Evolutionary conservation across 2,329 filamentous ascomycete species (phyloP).

Genomic region (Claviceps fusiformis): DNA sequence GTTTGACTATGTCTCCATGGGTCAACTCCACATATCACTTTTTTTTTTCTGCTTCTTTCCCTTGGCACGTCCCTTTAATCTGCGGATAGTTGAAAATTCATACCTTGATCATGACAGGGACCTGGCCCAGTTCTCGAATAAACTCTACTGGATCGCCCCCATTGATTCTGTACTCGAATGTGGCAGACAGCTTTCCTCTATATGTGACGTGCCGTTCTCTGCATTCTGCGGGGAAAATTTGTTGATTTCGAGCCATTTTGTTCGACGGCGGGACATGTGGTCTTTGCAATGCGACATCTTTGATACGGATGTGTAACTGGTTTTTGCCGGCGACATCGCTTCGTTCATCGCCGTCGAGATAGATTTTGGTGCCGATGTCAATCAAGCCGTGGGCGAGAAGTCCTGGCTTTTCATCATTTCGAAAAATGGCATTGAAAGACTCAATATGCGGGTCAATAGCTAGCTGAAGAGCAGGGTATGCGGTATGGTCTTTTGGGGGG

Average conservation of each 20-base stretch:
- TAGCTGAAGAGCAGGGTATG: slow-evolving; percentile 73
- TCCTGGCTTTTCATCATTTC: slow-evolving; percentile 44
- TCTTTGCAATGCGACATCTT: slow-evolving; percentile 71
- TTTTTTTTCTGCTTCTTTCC: not conserved
- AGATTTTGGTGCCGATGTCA: slow-evolving; percentile 83
- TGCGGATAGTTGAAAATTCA: slow-evolving; percentile 11
- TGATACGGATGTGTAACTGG: slow-evolving; percentile 62
- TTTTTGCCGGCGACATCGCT: slow-evolving; percentile 51
- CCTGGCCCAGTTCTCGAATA: slow-evolving; percentile 69
- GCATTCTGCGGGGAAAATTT: slow-evolving; percentile 84
- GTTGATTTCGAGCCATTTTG: slow-evolving; percentile 70
- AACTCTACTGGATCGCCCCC: slow-evolving; percentile 73
- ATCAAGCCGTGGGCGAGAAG: slow-evolving; percentile 59
- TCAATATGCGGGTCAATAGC: slow-evolving; percentile 89
- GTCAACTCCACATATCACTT: not conserved
- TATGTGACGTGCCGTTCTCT: slow-evolving; percentile 89
- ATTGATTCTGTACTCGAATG: slow-evolving; percentile 77
- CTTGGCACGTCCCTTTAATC: not conserved
- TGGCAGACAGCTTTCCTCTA: slow-evolving; percentile 69
- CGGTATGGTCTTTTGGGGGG: slow-evolving; percentile 73
- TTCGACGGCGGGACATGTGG: slow-evolving; percentile 67
- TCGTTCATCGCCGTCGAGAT: slow-evolving; percentile 67
- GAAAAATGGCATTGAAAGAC: slow-evolving; percentile 87
- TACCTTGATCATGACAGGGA: slow-evolving; percentile 90
- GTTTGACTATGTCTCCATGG: slow-evolving; percentile 49